These are phyloP conservation scores for Thuidium tamariscinum DNA, from an alignment of 225 moss, liverwort and hornwort genomes.

Conservation along the genomic window DNA sequence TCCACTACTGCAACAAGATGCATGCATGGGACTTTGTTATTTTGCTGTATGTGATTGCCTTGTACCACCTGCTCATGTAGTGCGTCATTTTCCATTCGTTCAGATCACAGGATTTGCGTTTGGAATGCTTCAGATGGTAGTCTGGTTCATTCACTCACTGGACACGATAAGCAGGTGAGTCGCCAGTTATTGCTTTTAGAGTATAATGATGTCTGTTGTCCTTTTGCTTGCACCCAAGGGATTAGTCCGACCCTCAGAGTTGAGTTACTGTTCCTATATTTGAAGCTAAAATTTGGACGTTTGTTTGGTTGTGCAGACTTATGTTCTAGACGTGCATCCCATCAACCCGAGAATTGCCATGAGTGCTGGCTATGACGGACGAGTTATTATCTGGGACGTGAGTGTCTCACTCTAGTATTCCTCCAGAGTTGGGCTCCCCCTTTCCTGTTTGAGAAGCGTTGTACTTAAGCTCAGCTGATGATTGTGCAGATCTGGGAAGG, in stretches of 20 bases:
- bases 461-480: background rate
- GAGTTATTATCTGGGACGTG: slow-evolving; percentile 99
- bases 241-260: background rate
- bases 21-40: background rate
- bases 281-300: background rate
- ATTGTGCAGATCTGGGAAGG: slow-evolving; percentile 94
- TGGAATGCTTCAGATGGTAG: slow-evolving; percentile 99
- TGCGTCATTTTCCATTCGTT: background rate
- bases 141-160: slow-evolving; percentile 94
- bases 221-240: background rate
- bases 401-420: slow-evolving; percentile 18
- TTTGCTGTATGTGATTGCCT: background rate
- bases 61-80: background rate
- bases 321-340: slow-evolving; percentile 89
- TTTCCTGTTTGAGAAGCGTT: background rate
- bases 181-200: background rate
- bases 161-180: slow-evolving; percentile 77
- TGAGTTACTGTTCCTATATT: background rate
- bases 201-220: background rate
- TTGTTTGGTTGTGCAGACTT: slow-evolving; percentile 48
- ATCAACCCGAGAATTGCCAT: slow-evolving; percentile 97
- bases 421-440: background rate
- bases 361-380: slow-evolving; percentile 99
- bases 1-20: background rate
- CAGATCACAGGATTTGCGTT: slow-evolving; percentile 98